Conservation (phyloP, 352 stramenopile species). For the Plasmopara viticola region DNA sequence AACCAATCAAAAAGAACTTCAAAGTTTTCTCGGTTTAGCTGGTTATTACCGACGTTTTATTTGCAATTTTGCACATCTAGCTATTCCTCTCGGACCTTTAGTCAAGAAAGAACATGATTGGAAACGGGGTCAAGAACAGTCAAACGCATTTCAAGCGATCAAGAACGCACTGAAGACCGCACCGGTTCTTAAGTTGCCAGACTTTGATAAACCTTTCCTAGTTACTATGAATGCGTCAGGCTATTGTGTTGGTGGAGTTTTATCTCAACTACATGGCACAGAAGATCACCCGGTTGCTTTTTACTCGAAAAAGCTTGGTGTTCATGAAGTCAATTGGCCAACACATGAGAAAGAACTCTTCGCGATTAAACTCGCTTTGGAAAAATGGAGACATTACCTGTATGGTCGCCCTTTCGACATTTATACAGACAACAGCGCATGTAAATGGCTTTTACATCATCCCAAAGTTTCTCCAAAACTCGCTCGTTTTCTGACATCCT, state of each 20-base stretch:
- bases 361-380: neutral
- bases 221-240: too few species aligned
- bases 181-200: too few species aligned
- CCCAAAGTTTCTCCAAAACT: neutral
- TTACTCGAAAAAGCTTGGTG: too few species aligned
- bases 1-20: neutral
- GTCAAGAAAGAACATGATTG: constrained; percentile 1
- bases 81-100: constrained; percentile 1
- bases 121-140: neutral
- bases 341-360: constrained; percentile 1
- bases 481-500: too few species aligned
- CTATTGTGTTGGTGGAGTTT: too few species aligned
- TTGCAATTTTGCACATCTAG: constrained; percentile 1
- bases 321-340: too few species aligned
- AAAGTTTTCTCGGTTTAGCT: constrained; percentile 4
- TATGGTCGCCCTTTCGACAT: neutral
- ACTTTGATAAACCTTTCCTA: too few species aligned
- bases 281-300: too few species aligned
- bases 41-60: constrained; percentile 10
- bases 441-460: constrained; percentile 3
- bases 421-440: constrained; percentile 3
- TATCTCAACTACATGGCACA: neutral
- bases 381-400: neutral
- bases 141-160: neutral
- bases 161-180: neutral